phyloP scores from a whole-genome alignment of 2,329 filamentous ascomycete species.

The Trichoderma koningii region DNA sequence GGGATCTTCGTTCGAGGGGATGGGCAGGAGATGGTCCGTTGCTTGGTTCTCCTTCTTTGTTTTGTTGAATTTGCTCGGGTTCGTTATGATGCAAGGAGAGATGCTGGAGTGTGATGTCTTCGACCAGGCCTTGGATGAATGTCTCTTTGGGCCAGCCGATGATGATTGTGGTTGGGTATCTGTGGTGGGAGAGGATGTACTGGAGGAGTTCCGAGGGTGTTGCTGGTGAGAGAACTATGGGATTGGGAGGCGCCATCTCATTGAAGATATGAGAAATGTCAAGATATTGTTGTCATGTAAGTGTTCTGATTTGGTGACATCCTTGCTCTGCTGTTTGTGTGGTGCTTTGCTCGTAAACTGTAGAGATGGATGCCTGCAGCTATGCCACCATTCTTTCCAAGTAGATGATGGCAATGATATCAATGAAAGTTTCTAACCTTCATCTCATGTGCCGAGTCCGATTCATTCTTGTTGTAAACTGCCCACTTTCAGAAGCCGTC shows the following conservation, averaged over 20 bases:
- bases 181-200: slow-evolving; percentile 60
- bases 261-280: background rate
- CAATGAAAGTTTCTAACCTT: too few species aligned
- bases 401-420: too few species aligned
- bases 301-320: background rate
- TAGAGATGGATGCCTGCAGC: too few species aligned
- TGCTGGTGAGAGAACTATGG: slow-evolving; percentile 54
- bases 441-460: too few species aligned
- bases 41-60: slow-evolving; percentile 1
- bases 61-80: slow-evolving; percentile 6
- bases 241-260: slow-evolving; percentile 30
- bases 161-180: slow-evolving; percentile 65
- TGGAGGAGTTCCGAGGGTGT: slow-evolving; percentile 64
- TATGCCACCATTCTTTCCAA: too few species aligned
- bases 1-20: slow-evolving; percentile 60
- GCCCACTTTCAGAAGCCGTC: too few species aligned
- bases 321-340: background rate
- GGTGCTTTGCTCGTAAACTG: too few species aligned
- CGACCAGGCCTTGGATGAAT: slow-evolving; percentile 63
- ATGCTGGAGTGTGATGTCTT: slow-evolving; percentile 45
- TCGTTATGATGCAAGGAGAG: slow-evolving; percentile 8
- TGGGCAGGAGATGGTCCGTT: background rate
- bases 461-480: too few species aligned
- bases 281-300: background rate
- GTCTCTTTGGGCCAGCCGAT: slow-evolving; percentile 66